Percentiles rank a stretch among this genome's conserved stretches.
These are phyloP conservation scores for Pleochaeta shiraiana DNA, from an alignment of 2,329 filamentous ascomycete genomes.

Conservation along the genomic window DNA sequence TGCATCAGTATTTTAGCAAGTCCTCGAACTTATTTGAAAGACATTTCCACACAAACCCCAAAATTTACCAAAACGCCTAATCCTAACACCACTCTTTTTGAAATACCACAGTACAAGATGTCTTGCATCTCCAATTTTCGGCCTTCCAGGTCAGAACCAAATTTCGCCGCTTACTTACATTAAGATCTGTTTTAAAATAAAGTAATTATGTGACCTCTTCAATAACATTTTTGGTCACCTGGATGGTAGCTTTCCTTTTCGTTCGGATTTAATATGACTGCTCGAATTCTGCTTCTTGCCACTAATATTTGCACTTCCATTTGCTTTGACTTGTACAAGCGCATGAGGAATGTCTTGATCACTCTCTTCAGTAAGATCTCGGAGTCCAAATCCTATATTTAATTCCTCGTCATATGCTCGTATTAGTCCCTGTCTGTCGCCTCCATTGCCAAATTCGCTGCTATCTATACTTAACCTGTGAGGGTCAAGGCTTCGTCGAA, in stretches of 20 bases:
- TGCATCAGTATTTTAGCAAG: no score
- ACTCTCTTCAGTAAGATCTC: slow-evolving; percentile 58
- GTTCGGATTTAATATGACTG: slow-evolving; percentile 10
- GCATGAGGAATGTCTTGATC: slow-evolving; percentile 30
- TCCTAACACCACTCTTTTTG: neutral
- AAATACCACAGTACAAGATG: neutral
- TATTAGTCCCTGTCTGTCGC: slow-evolving; percentile 66
- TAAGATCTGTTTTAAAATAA: no score
- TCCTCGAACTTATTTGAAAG: no score
- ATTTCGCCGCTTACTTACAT: no score
- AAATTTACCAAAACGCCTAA: neutral
- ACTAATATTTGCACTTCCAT: slow-evolving; percentile 8
- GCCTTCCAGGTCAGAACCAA: no score
- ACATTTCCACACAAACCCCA: no score
- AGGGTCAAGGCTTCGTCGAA: slow-evolving; percentile 46
- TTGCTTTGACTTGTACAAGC: slow-evolving; percentile 12
- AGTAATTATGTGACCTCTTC: no score
- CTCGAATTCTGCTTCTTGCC: slow-evolving; percentile 9
- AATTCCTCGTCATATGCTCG: slow-evolving; percentile 77
- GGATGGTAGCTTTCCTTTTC: slow-evolving; percentile 8
- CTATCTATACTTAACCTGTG: slow-evolving; percentile 40
- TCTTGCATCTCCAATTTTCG: no score
- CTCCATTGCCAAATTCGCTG: slow-evolving; percentile 30
- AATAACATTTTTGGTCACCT: neutral
- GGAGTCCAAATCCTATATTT: slow-evolving; percentile 48